These are phyloP conservation scores for Teunomyces atbi DNA, from an alignment of 805 yeast genomes.

Conservation along the genomic window DNA sequence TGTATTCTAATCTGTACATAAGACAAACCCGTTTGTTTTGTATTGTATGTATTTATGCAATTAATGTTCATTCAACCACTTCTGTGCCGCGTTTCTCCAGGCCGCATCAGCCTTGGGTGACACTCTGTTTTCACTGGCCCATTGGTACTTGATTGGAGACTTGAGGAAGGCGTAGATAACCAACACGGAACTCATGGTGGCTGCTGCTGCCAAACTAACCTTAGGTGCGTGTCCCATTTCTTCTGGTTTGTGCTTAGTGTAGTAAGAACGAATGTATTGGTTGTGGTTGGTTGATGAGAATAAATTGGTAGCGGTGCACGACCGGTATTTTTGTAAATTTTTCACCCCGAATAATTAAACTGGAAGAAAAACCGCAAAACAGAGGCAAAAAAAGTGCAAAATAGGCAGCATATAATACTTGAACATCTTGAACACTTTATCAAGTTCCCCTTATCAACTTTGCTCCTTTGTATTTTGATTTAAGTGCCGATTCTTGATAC, in stretches of 20 bases:
- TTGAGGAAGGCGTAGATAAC: slow-evolving; percentile 36
- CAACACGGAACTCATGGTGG: slow-evolving; percentile 42
- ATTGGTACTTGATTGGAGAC: slow-evolving; percentile 43
- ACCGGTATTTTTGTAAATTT: neutral
- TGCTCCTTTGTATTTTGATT: neutral
- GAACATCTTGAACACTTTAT: too few relatives aligned
- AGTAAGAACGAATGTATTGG: slow-evolving; percentile 6
- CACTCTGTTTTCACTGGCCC: slow-evolving; percentile 40
- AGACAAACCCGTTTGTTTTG: neutral
- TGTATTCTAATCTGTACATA: neutral
- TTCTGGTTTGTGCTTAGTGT: neutral
- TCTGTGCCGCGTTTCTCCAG: slow-evolving; percentile 46
- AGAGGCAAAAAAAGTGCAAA: too few relatives aligned
- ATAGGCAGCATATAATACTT: too few relatives aligned
- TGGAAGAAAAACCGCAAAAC: neutral
- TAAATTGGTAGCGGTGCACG: slow-evolving; percentile 1
- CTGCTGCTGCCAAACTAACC: slow-evolving; percentile 39
- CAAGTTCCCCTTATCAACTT: too few relatives aligned
- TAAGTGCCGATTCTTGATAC: neutral
- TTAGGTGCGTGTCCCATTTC: slow-evolving; percentile 36
- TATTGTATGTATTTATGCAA: neutral
- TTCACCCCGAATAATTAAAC: neutral
- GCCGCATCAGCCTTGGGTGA: slow-evolving; percentile 49
- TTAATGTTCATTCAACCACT: slow-evolving; percentile 37
- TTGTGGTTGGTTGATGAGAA: slow-evolving; percentile 8